Evolutionary conservation across 164 flowering plant genomes (phyloP), one percentile per base, ranked within the genome.

Genomic region (Magnolia sinica): DNA sequence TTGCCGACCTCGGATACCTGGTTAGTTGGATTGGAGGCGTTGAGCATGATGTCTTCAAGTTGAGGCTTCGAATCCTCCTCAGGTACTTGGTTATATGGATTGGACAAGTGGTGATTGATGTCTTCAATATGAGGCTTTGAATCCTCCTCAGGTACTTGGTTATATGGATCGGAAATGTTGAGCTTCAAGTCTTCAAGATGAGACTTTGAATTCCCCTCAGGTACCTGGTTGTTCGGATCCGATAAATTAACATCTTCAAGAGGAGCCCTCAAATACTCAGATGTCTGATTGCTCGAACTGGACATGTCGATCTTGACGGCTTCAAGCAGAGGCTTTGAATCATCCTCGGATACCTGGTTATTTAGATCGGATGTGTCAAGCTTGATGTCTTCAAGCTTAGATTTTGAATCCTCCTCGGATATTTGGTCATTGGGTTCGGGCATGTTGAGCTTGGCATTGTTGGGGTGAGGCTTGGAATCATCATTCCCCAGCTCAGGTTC

Each of bases 1-100:
- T 86, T 90, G 92, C 85, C 88, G 88, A 90, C 96, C 92, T 91
- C 92, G 89, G 93, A 85, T 92, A 95, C 98, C 98, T 92, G 97
- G 82, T 87, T 81, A 73, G 80, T 75, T 19, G 86, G 76, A 76
- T 83, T 73, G 79, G 89, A 82, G 63, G 79, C 73, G 74, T 84
- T 80, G 75, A 52, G 84, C 80, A 73, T 52, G 70, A 73, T 82
- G 76, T 82, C 86, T 37, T 74, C 75, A 63, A 37, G 73, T 58
- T 71, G 74, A 70, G 80, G 77, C 67, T 71, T 75, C 45, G 82
- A 76, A 75, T 75, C 76, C 73, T 65, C 86, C 82, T 64, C 74
- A 67, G 81, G 84, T 76, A 79, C 82, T 82, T 74, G 81, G 59
- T 29, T 7, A 52, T 50, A 19, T 22, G 27, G 22, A 18, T 50